Evolutionary conservation across 2,329 filamentous ascomycete genomes (phyloP), one percentile per base, ranked within the genome.

Genomic region (Fusarium fujikuroi): DNA sequence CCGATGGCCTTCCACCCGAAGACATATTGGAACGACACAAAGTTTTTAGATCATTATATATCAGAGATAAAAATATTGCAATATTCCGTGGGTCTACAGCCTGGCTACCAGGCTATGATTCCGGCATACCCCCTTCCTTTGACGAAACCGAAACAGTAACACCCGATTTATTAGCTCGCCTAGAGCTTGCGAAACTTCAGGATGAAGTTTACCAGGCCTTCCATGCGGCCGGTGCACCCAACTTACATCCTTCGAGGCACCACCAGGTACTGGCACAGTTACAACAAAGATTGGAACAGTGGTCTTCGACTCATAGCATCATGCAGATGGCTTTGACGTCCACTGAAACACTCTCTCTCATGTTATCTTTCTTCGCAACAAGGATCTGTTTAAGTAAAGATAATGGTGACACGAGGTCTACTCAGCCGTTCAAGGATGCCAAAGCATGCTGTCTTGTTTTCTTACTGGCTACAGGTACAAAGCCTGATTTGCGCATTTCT

Each of bases 381-480:
- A 63, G 76, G 3, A 63, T 77, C 2, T 76, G 60, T n/a, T 53
- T 78, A 9, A 64, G 42, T 6, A 60, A 69, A 47, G 60, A 50
- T 3, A 68, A 60, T 21, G 46, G 63, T 15, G 66, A 70, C 16
- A 34, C 46, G 4, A 67, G 56, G 14, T 32, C 67, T 14, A 25
- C 44, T 16, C 49, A 75, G 16, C 47, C 60, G 2, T 59, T 66
- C 16, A 64, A 53, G 34, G 74, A 78, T 59, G 72, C 76, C n/a
- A 77, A 73, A 32, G 67, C 73, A 21, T 75, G 75, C 28, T 78
- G 76, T 23, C 61, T 77, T 25, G 19, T 77, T 18, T 74, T 78
- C 30, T 54, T 78, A 18, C 49, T 71, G 4, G 73, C 74, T n/a
- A 78, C 74, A 7, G 28, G 74, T 21, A 42, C 64, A 21, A 65